Evolutionary conservation across 2,329 filamentous ascomycete species (phyloP), one percentile per base, ranked within the genome.

Genomic region (Penicillium sp.): DNA sequence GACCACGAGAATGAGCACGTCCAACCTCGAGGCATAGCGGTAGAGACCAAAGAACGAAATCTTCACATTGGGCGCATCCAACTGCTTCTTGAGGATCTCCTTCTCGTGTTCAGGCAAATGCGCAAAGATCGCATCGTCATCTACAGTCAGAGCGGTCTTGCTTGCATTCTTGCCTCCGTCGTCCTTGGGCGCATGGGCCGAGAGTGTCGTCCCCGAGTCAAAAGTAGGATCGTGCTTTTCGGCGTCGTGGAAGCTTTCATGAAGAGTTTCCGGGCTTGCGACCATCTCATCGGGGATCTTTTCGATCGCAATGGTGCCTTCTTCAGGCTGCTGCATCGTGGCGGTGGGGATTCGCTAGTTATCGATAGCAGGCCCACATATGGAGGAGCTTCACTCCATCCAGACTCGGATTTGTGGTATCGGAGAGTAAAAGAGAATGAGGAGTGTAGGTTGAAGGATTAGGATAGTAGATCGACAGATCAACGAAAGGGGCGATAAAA

Each of bases 71-170:
- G 83, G 83, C 0, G 82, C 82, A 43, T 83, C 72, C 54, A 90
- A 76, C 70, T 93, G 88, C 50, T 74, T 76, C 66, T 79, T 83
- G 53, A 93, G 72, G 46, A 92, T 80, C 18, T 78, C 75, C 46
- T 79, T 83, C 69, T 92, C 86, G 50, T 84, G 65, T 7, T 79
- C 69, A 1, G 86, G 80, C 3, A 91, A 75, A 65, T 88, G 81
- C 24, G 73, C 73, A 62, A 81, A 83, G 3, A 80, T 79, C 27
- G 77, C 73, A 45, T 80, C 74, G 3, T 73, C 62, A 35, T 76
- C 74, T 15, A 71, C 66, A 9, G 65, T 60, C 35, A 68, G 57
- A 6, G 60, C 47, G 13, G 63, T 64, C 31, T 54, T 56, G 41
- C 78, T 76, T 50, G 57, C 48, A 54, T 50, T 55, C 33, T 54